Base-by-base conservation (phyloP, 305 asterid genomes). In the Striga hermonthica region DNA sequence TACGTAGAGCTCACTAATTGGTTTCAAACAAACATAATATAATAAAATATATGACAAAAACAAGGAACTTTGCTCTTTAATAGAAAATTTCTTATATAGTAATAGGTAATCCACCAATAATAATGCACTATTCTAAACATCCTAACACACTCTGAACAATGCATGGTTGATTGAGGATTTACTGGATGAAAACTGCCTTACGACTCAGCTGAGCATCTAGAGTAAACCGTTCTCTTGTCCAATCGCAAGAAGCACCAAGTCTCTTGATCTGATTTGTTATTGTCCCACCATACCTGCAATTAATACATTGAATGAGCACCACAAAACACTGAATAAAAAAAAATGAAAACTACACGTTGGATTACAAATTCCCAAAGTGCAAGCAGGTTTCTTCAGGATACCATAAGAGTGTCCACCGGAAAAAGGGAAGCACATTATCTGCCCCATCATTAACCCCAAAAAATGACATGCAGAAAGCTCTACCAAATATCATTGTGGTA, bases 211-310 rank as follows among this genome's bases (percentile, higher is more conserved):
- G 96, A 73, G 83, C 80, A 80, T 93, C 99, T 38, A 93, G 88
- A 60, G 99, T 93, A 71, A 93, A 93, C 68, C 75, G 83, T 78
- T 93, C 95, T 85, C 97, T 85, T 74, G 86, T 82, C 97, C 99
- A 93, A 75, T 90, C 99, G 84, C 99, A 93, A 63, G 99, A 93
- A 76, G 99, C 99, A 60, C 99, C 99, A 61, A 93, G 99, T 78
- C 97, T 90, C 84, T 78, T 90, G 76, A 93, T 90, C 80, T 93
- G 99, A 79, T 88, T 88, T 65, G 97, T 85, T 60, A 93, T 93
- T 76, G 95, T 84, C 78, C 97, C 96, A 6, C 99, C 99, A 79
- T 90, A 90, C 90, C 99, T 93, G 73, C 68, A 79, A 72, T 67
- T 75, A 68, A 66, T 69, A 74, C 43, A 41, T 35, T 48, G 66